Base-by-base conservation (phyloP, 2,329 filamentous ascomycete genomes). In the Aspergillus viridinutans region DNA sequence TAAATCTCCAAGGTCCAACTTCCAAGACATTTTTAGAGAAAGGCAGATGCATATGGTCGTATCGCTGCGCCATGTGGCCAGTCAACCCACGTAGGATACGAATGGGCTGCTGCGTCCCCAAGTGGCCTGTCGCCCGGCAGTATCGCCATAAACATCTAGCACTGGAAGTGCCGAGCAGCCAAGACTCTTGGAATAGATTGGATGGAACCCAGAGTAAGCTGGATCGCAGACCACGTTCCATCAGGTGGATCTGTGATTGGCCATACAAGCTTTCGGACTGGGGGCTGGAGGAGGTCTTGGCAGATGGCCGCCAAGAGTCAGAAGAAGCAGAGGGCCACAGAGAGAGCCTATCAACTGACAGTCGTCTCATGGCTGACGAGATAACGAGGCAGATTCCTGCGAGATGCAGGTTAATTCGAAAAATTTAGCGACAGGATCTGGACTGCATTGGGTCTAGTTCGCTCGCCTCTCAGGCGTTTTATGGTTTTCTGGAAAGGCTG, bases 151-250 rank as follows among this genome's bases (percentile, higher is more conserved):
- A 14, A 32, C 23, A 17, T 38, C 32, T 2, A 38, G 14, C 14
- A 10, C 23, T 5, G 3, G 21, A 14, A 42, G 2, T 14, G 29
- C 21, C 45, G 29, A 38, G 48, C 3, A 38, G 28, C n/a, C 43
- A 54, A 49, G 52, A 40, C 56, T 7, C 14, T 35, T 53, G 25
- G 52, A 23, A 50, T 20, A 26, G 35, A 29, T 26, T 7, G 9
- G 5, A n/a, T 14, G n/a, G n/a, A 29, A 29, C 3, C 4, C 28
- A 29, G 28, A 29, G 28, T 4, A 29, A 50, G 50, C 23, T 45
- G 28, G 26, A 50, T 52, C 20, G n/a, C n/a, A 29, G 47, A 48
- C 49, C 55, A 57, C 55, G 55, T 53, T 57, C 35, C 45, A 26
- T 28, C 20, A n/a, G 7, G 45, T 53, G 28, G 45, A 45, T 49